phyloP scores from a whole-genome alignment of 2,329 filamentous ascomycete genomes.

The Aspergillus sp. region DNA sequence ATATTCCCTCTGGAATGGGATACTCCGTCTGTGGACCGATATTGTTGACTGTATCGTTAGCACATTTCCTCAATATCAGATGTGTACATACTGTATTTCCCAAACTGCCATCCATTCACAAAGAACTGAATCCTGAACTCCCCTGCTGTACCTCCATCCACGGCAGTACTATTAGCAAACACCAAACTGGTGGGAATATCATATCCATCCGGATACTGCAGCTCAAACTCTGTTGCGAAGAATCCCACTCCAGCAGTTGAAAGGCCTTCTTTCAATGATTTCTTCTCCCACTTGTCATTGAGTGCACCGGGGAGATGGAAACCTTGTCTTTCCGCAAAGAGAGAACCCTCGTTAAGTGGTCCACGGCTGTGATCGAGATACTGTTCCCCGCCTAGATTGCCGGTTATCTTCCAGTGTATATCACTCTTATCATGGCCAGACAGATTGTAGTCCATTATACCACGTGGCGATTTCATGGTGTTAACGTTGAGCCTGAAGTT shows the following conservation, averaged over 20 bases:
- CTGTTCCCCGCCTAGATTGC: conserved; percentile 54
- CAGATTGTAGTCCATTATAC: conserved; percentile 45
- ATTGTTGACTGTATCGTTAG: conserved; percentile 46
- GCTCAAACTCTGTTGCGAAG: conserved; percentile 48
- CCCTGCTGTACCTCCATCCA: conserved; percentile 39
- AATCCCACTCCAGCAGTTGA: conserved; percentile 46
- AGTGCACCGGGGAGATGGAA: conserved; percentile 50
- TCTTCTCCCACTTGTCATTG: conserved; percentile 26
- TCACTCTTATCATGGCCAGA: conserved; percentile 30
- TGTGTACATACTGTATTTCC: conserved; percentile 43
- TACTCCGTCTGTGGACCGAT: conserved; percentile 70
- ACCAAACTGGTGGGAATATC: conserved; percentile 53
- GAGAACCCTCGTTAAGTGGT: conserved; percentile 54
- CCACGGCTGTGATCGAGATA: conserved; percentile 49
- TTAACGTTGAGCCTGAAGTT: conserved; percentile 58
- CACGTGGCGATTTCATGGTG: conserved; percentile 54
- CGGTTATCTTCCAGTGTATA: conserved; percentile 53
- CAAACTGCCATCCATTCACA: conserved; percentile 73
- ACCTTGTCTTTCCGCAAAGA: conserved; percentile 53
- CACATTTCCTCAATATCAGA: too few species aligned
- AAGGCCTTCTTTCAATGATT: conserved; percentile 39
- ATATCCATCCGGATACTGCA: conserved; percentile 48
- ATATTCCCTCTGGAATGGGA: conserved; percentile 68
- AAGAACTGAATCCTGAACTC: conserved; percentile 61
- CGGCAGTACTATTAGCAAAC: conserved; percentile 38